phyloP scores from a whole-genome alignment of 1,284 basidiomycete species.

The Sporisorium sorghi region DNA sequence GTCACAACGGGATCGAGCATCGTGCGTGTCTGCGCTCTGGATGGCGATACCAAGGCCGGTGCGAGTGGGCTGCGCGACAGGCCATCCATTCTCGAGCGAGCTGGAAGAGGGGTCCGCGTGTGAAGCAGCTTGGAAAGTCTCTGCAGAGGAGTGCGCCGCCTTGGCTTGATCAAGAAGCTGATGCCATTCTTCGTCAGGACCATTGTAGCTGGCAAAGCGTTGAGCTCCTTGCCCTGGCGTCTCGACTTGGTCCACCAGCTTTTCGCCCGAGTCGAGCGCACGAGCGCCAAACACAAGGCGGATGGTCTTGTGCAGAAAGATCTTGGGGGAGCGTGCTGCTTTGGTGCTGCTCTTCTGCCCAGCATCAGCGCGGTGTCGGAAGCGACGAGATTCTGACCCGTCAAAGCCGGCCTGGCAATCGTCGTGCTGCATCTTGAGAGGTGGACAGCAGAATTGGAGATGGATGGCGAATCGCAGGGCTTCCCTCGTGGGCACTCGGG shows the following conservation, averaged over 20 bases:
- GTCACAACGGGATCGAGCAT: neutral
- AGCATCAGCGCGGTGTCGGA: constrained; percentile 6
- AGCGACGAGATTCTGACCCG: constrained; percentile 14
- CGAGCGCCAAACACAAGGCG: constrained; percentile 61
- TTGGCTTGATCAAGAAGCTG: constrained; percentile 24
- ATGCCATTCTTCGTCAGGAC: constrained; percentile 56
- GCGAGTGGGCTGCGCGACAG: neutral
- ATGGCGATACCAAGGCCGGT: constrained; percentile 32
- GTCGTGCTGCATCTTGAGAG: constrained; percentile 14
- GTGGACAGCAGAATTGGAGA: constrained; percentile 57
- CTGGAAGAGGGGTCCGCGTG: neutral
- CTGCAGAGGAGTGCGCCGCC: constrained; percentile 8
- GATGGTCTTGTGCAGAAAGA: constrained; percentile 59
- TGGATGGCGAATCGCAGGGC: constrained; percentile 63
- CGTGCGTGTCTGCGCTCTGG: constrained; percentile 1
- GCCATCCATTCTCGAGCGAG: neutral
- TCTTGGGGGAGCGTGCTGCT: constrained; percentile 21
- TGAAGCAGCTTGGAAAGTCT: neutral
- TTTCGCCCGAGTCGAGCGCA: constrained; percentile 52
- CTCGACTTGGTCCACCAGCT: constrained; percentile 47
- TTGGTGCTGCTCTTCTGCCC: neutral
- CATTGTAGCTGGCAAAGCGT: constrained; percentile 51
- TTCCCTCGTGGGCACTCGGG: constrained; percentile 27
- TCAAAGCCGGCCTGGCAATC: constrained; percentile 32
- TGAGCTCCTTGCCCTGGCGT: constrained; percentile 43